Conservation (phyloP, 805 yeast species). For the Lachancea mirantina region DNA sequence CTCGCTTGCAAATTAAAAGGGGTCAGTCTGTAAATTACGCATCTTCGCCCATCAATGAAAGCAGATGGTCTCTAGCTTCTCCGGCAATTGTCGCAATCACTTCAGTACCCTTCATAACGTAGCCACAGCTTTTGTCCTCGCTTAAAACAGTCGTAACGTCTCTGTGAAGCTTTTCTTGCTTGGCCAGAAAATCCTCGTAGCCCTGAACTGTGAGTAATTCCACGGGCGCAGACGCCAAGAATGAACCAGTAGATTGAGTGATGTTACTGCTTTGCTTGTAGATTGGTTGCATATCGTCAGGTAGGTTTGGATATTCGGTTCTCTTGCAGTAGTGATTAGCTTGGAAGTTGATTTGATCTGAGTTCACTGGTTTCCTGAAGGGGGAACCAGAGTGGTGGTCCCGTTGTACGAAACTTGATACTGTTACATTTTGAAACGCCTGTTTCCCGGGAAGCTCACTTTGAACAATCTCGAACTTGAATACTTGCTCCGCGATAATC, state of each 20-base stretch:
- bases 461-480: no score
- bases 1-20: no score
- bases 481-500: no score
- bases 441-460: no score
- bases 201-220: conserved; percentile 36
- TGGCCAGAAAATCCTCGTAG: conserved; percentile 34
- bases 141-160: conserved; percentile 32
- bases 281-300: conserved; percentile 8
- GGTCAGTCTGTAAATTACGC: no score
- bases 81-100: conserved; percentile 36
- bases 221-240: conserved; percentile 32
- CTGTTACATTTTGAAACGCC: no score
- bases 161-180: conserved; percentile 26
- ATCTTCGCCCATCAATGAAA: conserved; percentile 16
- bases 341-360: not conserved
- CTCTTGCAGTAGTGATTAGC: not conserved
- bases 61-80: conserved; percentile 31
- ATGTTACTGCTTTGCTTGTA: conserved; percentile 21
- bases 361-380: no score
- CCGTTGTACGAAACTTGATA: no score
- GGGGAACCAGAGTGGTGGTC: no score
- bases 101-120: conserved; percentile 31
- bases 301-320: not conserved
- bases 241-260: conserved; percentile 28
- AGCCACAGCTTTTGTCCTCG: conserved; percentile 32